Base-by-base conservation (phyloP, 2,329 filamentous ascomycete genomes). In the Penicillium verrucosum region DNA sequence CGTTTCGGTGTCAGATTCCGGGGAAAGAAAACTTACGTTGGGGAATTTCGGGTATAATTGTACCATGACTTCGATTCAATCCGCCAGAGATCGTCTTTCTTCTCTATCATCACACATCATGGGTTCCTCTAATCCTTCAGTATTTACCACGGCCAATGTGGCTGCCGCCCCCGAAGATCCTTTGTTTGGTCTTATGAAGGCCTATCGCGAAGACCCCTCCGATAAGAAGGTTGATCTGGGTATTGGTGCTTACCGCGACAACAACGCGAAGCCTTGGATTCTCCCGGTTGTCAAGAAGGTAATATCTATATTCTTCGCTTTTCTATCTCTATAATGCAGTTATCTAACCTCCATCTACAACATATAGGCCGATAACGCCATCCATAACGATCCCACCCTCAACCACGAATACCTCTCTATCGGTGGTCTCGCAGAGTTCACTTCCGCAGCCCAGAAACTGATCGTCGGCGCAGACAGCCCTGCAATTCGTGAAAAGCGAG, bases 341-440 rank as follows among this genome's bases (percentile, higher is more conserved):
- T 16, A 36, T 46, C 54, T 43, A 18, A 58, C 52, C 53, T 44
- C 51, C 45, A 50, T 29, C 18, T 50, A 18, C 18, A 18, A 18
- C 18, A 18, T 18, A 64, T 73, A 97, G 93, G 94, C 94, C 67
- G 92, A 97, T 74, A 89, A 94, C 64, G 86, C 91, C 69, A 85
- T 97, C 65, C 89, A 87, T 75, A 88, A 89, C 73, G 92, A 97
- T 77, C 92, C 93, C 71, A 84, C 90, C 58, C 82, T 96, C 68
- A 96, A 99, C 80, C 93, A 99, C 81, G 94, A 99, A 83, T 99
- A 99, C 78, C 90, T 95, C 58, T 93, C 94, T 58, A 99, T 99
- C 74, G 89, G 92, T 61, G 94, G 94, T 71, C 83, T 97, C 58
- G 78, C 87, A 54, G 83, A 88, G 61, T 95, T 97, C 79, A 97